Evolutionary conservation across 2,329 filamentous ascomycete species (phyloP), one percentile per base, ranked within the genome.

Genomic region (Meredithiella fracta): DNA sequence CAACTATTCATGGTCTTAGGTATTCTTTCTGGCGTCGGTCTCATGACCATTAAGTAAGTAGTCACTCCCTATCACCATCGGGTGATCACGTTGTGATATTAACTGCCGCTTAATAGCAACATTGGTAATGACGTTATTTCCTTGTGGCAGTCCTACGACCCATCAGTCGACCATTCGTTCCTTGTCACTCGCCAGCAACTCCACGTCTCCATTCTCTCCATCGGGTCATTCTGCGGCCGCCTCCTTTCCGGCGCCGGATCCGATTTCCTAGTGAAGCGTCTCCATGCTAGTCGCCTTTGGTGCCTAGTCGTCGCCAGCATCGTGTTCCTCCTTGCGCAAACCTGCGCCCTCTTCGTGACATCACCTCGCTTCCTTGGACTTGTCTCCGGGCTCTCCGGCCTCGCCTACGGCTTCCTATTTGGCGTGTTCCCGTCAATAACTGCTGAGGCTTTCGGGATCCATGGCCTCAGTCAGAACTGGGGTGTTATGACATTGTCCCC

Each of bases 31-130:
- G 92, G 92, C 54, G 85, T 96, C 63, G 92, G 92, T 9, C 72
- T 98, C 61, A 98, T 98, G 92, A 97, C 91, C 0, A 98, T 98
- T 70, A 98, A 98, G 89, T 94, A 75, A 68, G 85, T 73, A 23
- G 42, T 6, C 23, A 26, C 9, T 49, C 1, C 1, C 20, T 17
- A 14, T 15, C 15, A 23, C n/a, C 6, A 23, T 25, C 23, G 11
- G 25, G 22, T 11, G 9, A n/a, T n/a, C 31, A n/a, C n/a, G n/a
- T n/a, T n/a, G n/a, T 22, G 53, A 34, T 57, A 44, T 53, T 60
- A 58, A 52, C 14, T 22, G 51, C 9, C 44, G 22, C 2, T 34
- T 34, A 34, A 34, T 62, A 94, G 88, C 71, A 98, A 98, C 63
- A 95, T 97, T 64, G 92, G 92, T 47, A 94, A 95, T 65, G 81